phyloP scores from a whole-genome alignment of 768 basidiomycete genomes.

The Nidula microcarpa region DNA sequence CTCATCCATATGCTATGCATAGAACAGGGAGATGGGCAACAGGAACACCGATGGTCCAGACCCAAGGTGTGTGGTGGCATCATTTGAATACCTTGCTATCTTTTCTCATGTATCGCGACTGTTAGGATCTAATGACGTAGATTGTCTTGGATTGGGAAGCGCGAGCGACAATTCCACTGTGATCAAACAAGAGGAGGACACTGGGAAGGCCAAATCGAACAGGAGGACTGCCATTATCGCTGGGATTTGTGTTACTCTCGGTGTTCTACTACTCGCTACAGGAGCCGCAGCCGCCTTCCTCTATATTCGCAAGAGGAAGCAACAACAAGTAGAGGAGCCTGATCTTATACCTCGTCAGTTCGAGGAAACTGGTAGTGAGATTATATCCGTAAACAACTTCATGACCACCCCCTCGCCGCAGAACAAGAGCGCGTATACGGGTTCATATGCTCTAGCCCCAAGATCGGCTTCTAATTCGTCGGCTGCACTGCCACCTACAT shows the following conservation, averaged over 20 bases:
- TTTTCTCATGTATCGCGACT: neutral
- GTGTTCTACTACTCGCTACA: conserved; percentile 20
- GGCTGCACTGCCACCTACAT: neutral
- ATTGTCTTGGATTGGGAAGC: conserved; percentile 23
- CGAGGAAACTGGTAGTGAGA: conserved; percentile 7
- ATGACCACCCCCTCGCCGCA: conserved; percentile 2
- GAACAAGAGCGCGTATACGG: neutral
- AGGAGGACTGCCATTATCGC: conserved; percentile 19
- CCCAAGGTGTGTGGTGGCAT: conserved; percentile 6
- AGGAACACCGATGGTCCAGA: conserved; percentile 15
- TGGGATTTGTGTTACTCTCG: conserved; percentile 26
- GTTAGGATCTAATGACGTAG: conserved; percentile 21
- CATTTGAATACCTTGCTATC: neutral
- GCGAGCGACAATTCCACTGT: conserved; percentile 14
- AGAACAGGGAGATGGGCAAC: conserved; percentile 28
- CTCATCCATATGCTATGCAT: neutral
- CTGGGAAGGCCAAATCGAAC: neutral
- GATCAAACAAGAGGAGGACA: conserved; percentile 8
- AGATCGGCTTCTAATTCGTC: conserved; percentile 1
- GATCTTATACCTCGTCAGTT: conserved; percentile 11
- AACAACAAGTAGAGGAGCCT: neutral
- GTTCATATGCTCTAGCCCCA: neutral
- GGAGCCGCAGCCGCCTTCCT: conserved; percentile 13
- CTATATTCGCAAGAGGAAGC: conserved; percentile 6
- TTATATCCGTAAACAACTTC: conserved; percentile 12